Evolutionary conservation across 768 basidiomycete genomes (phyloP), one percentile per base, ranked within the genome.

Genomic region (Xerocomus brunneocitrinus): DNA sequence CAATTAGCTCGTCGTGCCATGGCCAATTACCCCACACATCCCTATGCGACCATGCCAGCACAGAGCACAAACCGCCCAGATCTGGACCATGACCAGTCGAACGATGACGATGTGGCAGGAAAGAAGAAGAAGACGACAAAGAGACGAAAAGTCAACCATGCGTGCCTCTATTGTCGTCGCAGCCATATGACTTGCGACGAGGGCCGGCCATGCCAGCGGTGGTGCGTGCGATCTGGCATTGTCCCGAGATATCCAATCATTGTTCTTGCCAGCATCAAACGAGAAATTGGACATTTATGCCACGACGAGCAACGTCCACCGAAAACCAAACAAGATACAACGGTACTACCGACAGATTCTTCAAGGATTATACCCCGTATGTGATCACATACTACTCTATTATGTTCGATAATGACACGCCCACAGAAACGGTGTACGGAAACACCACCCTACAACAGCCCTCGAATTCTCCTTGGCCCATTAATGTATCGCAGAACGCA

Each of bases 111-210:
- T 19, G 57, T 56, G 38, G 58, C 62, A 19, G 64, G 64, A 9
- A 74, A 70, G 65, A 78, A 74, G 69, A 73, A 71, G 62, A 74
- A 75, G 54, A 57, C 63, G 27, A 63, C 81, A 10, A 90, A 89
- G 71, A 74, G 91, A 57, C 74, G 90, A 52, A 94, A 94, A 68
- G 90, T 91, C 54, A 91, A 91, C 68, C 91, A 94, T 73, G 93
- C 94, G 5, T 97, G 93, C 67, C 74, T 97, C 40, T 97, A 95
- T 70, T 97, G 93, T 72, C 79, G 92, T 66, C 76, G 91, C 55
- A 92, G 90, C 76, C 89, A 90, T 81, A 90, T 92, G 89, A 90
- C 88, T 8, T 91, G 90, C 73, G 90, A 91, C 66, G 90, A 91
- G 62, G 88, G 89, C 16, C 75, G 88, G 35, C 94, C 94, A 14